Evolutionary conservation across 2,329 filamentous ascomycete genomes (phyloP), one percentile per base, ranked within the genome.

Genomic region (Aspergillus ochraceus): DNA sequence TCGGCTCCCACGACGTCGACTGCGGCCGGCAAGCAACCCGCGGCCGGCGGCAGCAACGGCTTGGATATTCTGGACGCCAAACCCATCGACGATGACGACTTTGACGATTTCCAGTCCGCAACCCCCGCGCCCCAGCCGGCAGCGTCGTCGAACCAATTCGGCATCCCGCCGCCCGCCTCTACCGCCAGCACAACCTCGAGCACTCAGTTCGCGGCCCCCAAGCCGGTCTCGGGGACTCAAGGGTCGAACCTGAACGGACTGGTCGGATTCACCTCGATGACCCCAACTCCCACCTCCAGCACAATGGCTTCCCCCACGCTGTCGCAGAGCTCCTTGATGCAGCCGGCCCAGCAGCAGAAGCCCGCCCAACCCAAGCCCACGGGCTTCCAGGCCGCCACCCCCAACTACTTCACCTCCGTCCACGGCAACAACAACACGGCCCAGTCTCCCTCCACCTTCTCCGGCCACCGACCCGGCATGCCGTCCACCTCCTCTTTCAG

Each of bases 71-170:
- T 87, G 52, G 70, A 74, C 29, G 73, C 78, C 49, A 70, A 77
- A 17, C 76, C 77, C 30, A 80, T 81, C 47, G 87, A 86, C 54
- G 94, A 97, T 64, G 93, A 97, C 67, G 95, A 68, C 45, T 98
- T 98, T 71, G 95, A 98, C 72, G 95, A 99, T 72, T 98, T 98
- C 82, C 92, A 97, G 76, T 96, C 92, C 20, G 94, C 94, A 14
- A 81, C 90, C 2, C 80, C 86, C 26, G 71, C 81, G 14, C 76
- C 72, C 49, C 65, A 70, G 54, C 68, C 71, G n/a, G 62, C 72
- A 26, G 61, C 74, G 8, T 71, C 74, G 22, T 70, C 76, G 24
- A 71, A 73, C 54, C 72, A 75, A 32, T 75, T 79, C 56, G 66
- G 70, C 14, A 75, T 81, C 49, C 64, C 75, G 22, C 74, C 82